Conservation (phyloP, 495 filamentous ascomycete species). For the Emericellopsis terricola region DNA sequence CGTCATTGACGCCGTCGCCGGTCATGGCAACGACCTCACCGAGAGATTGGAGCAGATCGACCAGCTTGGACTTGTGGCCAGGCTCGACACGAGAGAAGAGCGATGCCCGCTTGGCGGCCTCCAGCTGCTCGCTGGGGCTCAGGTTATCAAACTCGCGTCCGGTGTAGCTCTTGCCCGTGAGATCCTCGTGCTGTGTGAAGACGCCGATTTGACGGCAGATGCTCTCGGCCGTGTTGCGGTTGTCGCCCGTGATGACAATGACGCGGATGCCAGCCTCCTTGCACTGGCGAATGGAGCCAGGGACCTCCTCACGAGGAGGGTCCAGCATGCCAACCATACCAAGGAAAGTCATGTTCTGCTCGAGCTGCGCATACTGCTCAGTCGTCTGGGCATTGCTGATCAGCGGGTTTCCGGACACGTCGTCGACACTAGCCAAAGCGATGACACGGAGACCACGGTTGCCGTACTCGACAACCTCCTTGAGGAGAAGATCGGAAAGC, state of each 20-base stretch:
- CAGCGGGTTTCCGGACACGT: slow-evolving; percentile 50
- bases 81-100: slow-evolving; percentile 97
- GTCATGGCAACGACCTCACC: slow-evolving; percentile 99
- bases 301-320: slow-evolving; percentile 88
- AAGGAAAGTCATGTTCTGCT: slow-evolving; percentile 84
- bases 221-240: slow-evolving; percentile 90
- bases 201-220: slow-evolving; percentile 96
- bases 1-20: slow-evolving; percentile 97
- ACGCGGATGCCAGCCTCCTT: slow-evolving; percentile 88
- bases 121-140: slow-evolving; percentile 56
- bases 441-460: slow-evolving; percentile 90
- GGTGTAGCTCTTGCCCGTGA: slow-evolving; percentile 84
- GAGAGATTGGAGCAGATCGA: slow-evolving; percentile 84
- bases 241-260: slow-evolving; percentile 96
- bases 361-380: slow-evolving; percentile 65
- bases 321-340: slow-evolving; percentile 96
- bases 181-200: slow-evolving; percentile 65
- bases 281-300: slow-evolving; percentile 71
- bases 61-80: slow-evolving; percentile 83
- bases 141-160: slow-evolving; percentile 87
- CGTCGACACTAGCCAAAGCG: slow-evolving; percentile 66
- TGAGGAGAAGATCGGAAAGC: slow-evolving; percentile 45
- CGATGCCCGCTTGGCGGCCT: slow-evolving; percentile 69
- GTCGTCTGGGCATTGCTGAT: slow-evolving; percentile 60
- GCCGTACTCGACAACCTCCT: slow-evolving; percentile 75